Base-by-base conservation (phyloP, 2,329 filamentous ascomycete species). In the Exophiala mesophila region DNA sequence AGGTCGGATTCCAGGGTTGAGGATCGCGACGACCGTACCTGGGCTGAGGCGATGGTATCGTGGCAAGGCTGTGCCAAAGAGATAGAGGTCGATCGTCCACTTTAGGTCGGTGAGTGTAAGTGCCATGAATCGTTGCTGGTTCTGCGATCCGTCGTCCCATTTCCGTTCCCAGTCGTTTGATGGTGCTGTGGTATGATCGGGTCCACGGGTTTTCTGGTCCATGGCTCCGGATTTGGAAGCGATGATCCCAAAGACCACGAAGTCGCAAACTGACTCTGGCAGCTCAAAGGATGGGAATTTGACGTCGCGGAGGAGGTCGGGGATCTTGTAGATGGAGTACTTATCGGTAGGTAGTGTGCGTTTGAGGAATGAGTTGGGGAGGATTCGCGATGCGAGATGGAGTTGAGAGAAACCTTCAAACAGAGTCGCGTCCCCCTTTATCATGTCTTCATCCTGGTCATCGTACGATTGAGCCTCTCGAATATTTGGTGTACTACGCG, bases 21-120 rank as follows among this genome's bases (percentile, higher is more conserved):
- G 72, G 18, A 98, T 85, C 4, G 90, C 92, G 42, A 98, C 73
- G 1, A 97, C 76, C 0, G 89, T 96, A n/a, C 92, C 92, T 2
- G 87, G 78, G 0, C 82, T 82, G n/a, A 97, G 71, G 60, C 94
- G 94, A 83, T 90, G 97, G 68, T 92, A 98, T 41, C 85, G 81
- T 12, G 86, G 83, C 57, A 97, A 96, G 5, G 88, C 94, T 0
- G 83, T 81, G 56, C 86, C 85, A 65, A 98, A 98, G 10, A 98
- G 77, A 56, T 88, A 97, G 30, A 97, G 75, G 52, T 97, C 89
- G 9, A 98, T 64, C 55, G 95, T 88, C 79, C 82, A 95, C 56
- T 88, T 83, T 8, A 98, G 71, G 62, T 98, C 90, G 0, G 86
- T 88, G 2, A 98, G 72, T 2, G 80, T 86, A 49, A 98, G 70